Evolutionary conservation across 768 basidiomycete species (phyloP), one percentile per base, ranked within the genome.

Genomic region (Termitomyces sp.): DNA sequence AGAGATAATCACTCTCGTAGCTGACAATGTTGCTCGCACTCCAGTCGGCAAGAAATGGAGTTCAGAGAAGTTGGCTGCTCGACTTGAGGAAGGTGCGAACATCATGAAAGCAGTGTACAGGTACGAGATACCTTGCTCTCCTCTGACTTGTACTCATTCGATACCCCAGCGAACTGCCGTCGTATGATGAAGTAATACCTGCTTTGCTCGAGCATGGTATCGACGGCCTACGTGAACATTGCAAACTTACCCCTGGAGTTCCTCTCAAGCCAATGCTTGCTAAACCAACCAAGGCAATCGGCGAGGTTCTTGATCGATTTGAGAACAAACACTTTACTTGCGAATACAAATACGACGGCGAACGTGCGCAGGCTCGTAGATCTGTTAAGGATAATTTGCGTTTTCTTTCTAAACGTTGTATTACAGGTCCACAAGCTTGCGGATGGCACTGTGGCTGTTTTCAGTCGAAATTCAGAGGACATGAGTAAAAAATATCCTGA

Each of bases 401-500:
- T 13, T 12, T 51, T 24, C 28, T 39, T 62, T 38, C 51, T 61
- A 22, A 62, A 9, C 32, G 1, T 24, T n/a, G 24, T 33, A 22
- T 39, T n/a, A 39, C 65, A 91, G 87, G 90, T 96, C 3, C 97
- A 99, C 74, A 86, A 82, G 70, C 76, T 94, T 51, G 85, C 87
- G 46, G 83, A 94, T 68, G 96, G 95, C 1, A 83, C 81, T 4
- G 87, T 99, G 20, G 84, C 84, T n/a, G 89, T 99, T 46, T 99
- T 98, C 75, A 96, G 94, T 72, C 81, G 97, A 59, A 99, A 99
- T 74, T 97, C 95, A 28, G 97, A 99, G 74, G 95, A 99, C 67
- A 99, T 98, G 97, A 95, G 91, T 72, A 94, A 94, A 73, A 99
- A 99, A 71, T 99, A 98, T 76, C 97, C 97, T 0, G 97, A 99